phyloP scores from a whole-genome alignment of 1,284 basidiomycete species.

The Heterobasidion parviporum region DNA sequence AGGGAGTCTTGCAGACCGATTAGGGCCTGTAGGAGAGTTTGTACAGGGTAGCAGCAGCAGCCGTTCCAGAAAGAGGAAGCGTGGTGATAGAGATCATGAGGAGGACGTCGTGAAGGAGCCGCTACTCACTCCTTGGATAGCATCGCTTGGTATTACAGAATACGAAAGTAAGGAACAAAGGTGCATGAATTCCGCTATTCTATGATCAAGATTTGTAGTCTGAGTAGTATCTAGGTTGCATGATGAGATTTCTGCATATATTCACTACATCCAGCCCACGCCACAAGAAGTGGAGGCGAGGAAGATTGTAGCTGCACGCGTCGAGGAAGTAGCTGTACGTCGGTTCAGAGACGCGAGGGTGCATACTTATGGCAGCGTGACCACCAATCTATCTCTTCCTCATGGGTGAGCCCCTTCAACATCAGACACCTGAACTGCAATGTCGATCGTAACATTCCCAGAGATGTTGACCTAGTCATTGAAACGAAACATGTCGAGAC shows the following conservation, averaged over 20 bases:
- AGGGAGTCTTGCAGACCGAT: not conserved
- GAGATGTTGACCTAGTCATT: conserved; percentile 29
- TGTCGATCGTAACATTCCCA: conserved; percentile 3
- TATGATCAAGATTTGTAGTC: not conserved
- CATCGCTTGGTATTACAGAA: conserved; percentile 14
- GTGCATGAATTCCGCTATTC: conserved; percentile 10
- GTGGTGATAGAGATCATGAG: not conserved
- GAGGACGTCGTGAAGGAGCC: conserved; percentile 1
- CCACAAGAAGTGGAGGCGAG: conserved; percentile 17
- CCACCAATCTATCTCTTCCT: conserved; percentile 20
- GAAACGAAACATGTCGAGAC: conserved; percentile 13
- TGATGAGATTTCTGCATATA: conserved; percentile 39
- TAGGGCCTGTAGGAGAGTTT: not conserved
- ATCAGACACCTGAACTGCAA: not conserved
- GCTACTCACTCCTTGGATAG: conserved; percentile 19
- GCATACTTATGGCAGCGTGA: conserved; percentile 22
- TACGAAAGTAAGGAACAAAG: conserved; percentile 26
- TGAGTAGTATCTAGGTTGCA: conserved; percentile 42
- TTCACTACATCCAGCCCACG: conserved; percentile 19
- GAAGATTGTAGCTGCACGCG: conserved; percentile 14
- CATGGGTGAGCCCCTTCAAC: conserved; percentile 15
- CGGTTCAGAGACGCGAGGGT: conserved; percentile 15
- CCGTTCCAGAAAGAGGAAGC: conserved; percentile 1
- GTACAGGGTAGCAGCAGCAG: not conserved
- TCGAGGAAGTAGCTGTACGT: conserved; percentile 15